Base-by-base conservation (phyloP, 306 rosid genomes). In the Gastrolobium villosum region DNA sequence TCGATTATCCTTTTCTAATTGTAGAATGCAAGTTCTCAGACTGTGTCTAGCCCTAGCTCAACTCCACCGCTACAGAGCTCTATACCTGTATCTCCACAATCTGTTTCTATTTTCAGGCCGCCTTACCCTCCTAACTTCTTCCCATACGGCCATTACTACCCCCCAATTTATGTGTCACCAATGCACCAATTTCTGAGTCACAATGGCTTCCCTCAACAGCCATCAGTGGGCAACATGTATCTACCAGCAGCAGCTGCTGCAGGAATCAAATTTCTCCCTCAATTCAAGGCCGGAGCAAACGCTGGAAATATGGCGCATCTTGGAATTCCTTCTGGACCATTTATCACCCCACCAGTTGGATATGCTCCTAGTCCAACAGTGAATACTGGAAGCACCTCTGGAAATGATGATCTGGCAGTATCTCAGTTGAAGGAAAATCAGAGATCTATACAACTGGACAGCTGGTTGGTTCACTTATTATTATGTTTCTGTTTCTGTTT, bases 401-500 rank as follows among this genome's bases (percentile, higher is more conserved):
- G 93, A 74, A 90, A 61, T 54, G 96, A 89, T 63, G 96, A 93
- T 81, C 85, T 66, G 34, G 74, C 83, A 46, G 82, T 87, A 74
- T 87, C 96, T 52, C 96, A 89, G 60, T 46, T 87, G 83, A 93
- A 90, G 80, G 98, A 90, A 87, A 90, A 83, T 65, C 94, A 90
- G 63, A 90, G 63, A 79, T 86, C 80, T 88, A 90, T 86, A 78
- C 94, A 45, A 78, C 96, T n/a, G 96, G 91, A 67, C 98, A 89
- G 44, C 80, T 74, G 94, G 98, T 90, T 76, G 76, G 98, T 88
- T 80, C 74, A 48, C 66, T 44, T 65, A 2, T 59, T 66, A 9
- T 74, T 74, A n/a, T 11, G 13, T 20, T 20, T 60, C 72, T 70
- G 36, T 69, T 49, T 52, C 71, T 11, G 13, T 20, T 20, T 60